Base-by-base conservation (phyloP, 2,329 filamentous ascomycete species). In the Dactylonectria macrodidyma region DNA sequence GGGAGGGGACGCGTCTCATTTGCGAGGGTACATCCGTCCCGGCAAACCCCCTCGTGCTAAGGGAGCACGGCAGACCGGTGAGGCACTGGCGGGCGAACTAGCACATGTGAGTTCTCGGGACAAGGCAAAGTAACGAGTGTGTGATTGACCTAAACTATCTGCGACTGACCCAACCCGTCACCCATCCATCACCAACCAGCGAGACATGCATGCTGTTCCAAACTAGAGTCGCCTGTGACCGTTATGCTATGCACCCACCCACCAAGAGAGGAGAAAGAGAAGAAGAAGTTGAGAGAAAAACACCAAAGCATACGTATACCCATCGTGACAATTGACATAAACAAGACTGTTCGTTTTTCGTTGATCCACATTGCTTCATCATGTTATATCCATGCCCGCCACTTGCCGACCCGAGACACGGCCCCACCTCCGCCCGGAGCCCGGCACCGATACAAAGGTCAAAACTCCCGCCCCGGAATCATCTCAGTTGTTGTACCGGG, bases 371-470 rank as follows among this genome's bases (percentile, higher is more conserved):
- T 26, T 26, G 50, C 26, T 36, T 48, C 26, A 30, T 30, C 26
- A 30, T 30, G 26, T 30, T 30, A 7, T 30, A 30, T 7, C 26
- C 7, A 30, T 30, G 26, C 26, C 26, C 26, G 19, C 36, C 24
- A 33, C 47, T 38, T 60, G 33, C 62, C 57, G 63, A 57, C 24
- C 51, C 22, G 34, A 58, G 36, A 16, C 58, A 9, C 51, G 50
- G 58, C 63, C 63, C 63, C 63, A 61, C 63, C 8, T 8, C 36
- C 46, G 12, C n/a, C 52, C 50, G 34, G 5, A 11, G 12, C 36
- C 30, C 30, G 9, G 9, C 30, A 38, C 22, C 30, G 12, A 52
- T 33, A 47, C 47, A 19, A 19, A 8, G 26, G 26, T 30, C 4
- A 7, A 30, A 7, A 44, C 4, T 44, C 41, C 41, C 16, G 12